Percentiles rank a stretch among this genome's conserved stretches.
phyloP scores from a whole-genome alignment of 2,329 filamentous ascomycete species.

The Teratosphaeria nubilosa region DNA sequence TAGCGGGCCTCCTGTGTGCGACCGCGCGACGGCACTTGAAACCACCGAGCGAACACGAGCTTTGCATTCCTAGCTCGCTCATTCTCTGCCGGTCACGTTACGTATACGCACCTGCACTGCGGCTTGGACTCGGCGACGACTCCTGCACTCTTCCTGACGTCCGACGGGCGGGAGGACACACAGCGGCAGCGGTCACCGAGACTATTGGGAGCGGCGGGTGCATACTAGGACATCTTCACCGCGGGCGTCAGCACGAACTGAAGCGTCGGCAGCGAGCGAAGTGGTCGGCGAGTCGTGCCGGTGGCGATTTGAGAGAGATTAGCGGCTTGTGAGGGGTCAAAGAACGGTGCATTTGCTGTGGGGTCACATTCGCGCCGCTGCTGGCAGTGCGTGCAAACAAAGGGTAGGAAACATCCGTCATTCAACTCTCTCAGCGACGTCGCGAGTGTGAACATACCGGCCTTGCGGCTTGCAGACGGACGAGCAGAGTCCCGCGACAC shows the following conservation, averaged over 20 bases:
- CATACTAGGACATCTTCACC: neutral
- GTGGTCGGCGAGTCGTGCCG: neutral
- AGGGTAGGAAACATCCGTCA: neutral
- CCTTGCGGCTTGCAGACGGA: neutral
- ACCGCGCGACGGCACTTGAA: neutral
- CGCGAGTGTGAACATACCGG: neutral
- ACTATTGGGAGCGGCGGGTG: neutral
- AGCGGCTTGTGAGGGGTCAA: neutral
- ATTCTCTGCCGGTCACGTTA: neutral
- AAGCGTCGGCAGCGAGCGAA: too few species aligned
- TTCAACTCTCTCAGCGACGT: neutral
- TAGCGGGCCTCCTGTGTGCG: neutral
- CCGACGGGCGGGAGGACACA: neutral
- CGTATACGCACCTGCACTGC: neutral
- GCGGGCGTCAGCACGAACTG: neutral
- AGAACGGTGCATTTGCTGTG: neutral
- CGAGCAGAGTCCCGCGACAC: neutral
- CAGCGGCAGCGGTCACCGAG: neutral
- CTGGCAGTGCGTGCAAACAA: neutral
- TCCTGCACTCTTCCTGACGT: neutral
- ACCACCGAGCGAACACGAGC: neutral
- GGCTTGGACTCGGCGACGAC: too few species aligned
- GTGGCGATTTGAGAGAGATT: neutral
- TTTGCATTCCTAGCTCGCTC: neutral
- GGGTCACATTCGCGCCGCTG: neutral